A percentile compares a stretch with the other conserved stretches of the same genome.
These are phyloP conservation scores for Falciphora oryzae DNA, from an alignment of 2,329 filamentous ascomycete genomes.

Conservation along the genomic window DNA sequence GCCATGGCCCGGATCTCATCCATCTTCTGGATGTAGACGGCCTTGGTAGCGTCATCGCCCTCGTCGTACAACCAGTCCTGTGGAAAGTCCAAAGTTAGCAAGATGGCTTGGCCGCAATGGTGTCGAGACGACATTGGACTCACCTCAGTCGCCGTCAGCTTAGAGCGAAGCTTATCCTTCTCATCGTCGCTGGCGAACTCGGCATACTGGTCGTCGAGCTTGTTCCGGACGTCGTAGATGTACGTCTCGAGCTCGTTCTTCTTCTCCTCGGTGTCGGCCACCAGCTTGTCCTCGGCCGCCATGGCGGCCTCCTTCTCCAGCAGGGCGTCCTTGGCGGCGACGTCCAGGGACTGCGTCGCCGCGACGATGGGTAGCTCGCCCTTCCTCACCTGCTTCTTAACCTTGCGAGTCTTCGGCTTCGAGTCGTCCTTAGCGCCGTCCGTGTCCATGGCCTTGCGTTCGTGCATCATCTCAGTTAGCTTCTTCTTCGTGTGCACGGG, in stretches of 20 bases:
- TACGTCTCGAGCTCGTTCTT: constrained; percentile 99
- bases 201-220: constrained; percentile 86
- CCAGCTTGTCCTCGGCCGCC: constrained; percentile 98
- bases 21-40: constrained; percentile 88
- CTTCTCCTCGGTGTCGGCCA: constrained; percentile 97
- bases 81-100: not conserved
- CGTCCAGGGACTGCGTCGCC: constrained; percentile 75
- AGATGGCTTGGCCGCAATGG: not conserved
- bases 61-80: constrained; percentile 99
- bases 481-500: constrained; percentile 13
- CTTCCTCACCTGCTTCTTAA: constrained; percentile 99
- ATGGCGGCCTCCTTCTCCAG: constrained; percentile 82
- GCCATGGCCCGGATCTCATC: constrained; percentile 90
- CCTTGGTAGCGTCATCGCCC: constrained; percentile 90
- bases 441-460: constrained; percentile 73
- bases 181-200: constrained; percentile 88
- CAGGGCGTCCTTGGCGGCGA: constrained; percentile 57
- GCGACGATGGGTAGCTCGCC: constrained; percentile 85
- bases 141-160: constrained; percentile 84
- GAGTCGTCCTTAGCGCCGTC: constrained; percentile 57
- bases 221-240: constrained; percentile 95
- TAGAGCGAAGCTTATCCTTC: constrained; percentile 75
- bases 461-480: constrained; percentile 17
- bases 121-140: constrained; percentile 27
- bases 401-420: constrained; percentile 80